These are phyloP conservation scores for Umbelopsis sp. DNA, from an alignment of 192 early-diverging fungal species.

Conservation along the genomic window DNA sequence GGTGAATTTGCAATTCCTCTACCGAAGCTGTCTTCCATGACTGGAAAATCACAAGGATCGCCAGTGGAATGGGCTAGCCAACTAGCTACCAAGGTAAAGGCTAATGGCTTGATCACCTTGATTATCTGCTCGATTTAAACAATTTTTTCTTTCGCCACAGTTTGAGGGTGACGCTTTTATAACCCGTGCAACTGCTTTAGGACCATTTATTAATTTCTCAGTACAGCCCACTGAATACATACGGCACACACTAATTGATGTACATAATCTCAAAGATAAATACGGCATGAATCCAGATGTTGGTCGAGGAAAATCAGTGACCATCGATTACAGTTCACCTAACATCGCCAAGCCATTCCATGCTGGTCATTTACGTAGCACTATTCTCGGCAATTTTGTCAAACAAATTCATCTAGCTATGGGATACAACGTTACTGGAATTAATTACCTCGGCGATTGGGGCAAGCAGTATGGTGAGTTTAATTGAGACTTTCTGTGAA, in stretches of 20 bases:
- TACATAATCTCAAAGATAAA: slow-evolving; percentile 45
- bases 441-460: slow-evolving; percentile 99
- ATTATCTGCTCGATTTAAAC: too few species aligned
- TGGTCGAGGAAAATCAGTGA: slow-evolving; percentile 64
- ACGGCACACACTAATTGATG: slow-evolving; percentile 52
- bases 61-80: slow-evolving; percentile 22
- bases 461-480: slow-evolving; percentile 93
- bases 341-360: slow-evolving; percentile 99
- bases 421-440: slow-evolving; percentile 80
- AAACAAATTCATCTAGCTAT: slow-evolving; percentile 73
- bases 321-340: slow-evolving; percentile 92
- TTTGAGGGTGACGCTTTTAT: slow-evolving; percentile 53
- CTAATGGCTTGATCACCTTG: background rate
- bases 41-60: background rate
- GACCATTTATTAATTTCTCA: slow-evolving; percentile 71
- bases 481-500: background rate
- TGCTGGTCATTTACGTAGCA: slow-evolving; percentile 93
- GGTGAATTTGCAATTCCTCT: slow-evolving; percentile 28
- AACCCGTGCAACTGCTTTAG: slow-evolving; percentile 49
- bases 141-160: background rate
- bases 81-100: slow-evolving; percentile 20
- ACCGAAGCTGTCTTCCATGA: slow-evolving; percentile 8
- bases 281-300: slow-evolving; percentile 60
- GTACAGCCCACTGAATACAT: slow-evolving; percentile 56
- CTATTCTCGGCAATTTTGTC: slow-evolving; percentile 94